Base-by-base conservation (phyloP, 2,329 filamentous ascomycete species). In the Monosporascus sp. region DNA sequence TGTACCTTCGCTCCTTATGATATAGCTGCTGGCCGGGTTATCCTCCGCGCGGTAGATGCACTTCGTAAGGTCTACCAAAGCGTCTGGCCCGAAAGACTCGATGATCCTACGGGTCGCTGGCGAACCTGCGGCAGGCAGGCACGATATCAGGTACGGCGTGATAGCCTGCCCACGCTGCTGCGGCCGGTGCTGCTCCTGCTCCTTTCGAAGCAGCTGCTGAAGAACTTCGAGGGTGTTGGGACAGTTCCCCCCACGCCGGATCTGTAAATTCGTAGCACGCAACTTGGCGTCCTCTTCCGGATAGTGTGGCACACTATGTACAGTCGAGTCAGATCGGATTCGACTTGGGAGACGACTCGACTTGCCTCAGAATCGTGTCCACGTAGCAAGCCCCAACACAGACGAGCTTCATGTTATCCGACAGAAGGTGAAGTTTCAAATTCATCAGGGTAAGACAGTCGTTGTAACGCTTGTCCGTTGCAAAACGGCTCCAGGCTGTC, bases 251-350 rank as follows among this genome's bases (percentile, higher is more conserved):
- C 88, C 88, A 25, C 86, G 80, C 31, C 87, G 81, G 44, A 78
- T 77, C 37, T 73, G 70, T 51, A 87, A 66, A 24, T 65, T 74
- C 2, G 80, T 79, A 18, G 88, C 86, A 34, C 87, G 84, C 41
- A 89, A 74, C 68, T 91, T 91, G 47, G 82, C 78, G 72, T 92
- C 88, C 70, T 91, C 87, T 6, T 70, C 68, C 1, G 87, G 87
- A 64, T 83, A 90, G 62, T 82, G 72, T 3, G 85, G 81, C 36
- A 89, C 79, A 56, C 84, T 88, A 65, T 53, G 53, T 48, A 34
- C 24, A 49, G 24, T 31, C 51, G 51, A 50, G 56, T 58, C 48
- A 58, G 51, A 54, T 51, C 44, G 47, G 46, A 55, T 60, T 50
- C 49, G 52, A 57, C 51, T 48, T 36, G 56, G 24, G 34, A 45